phyloP scores from a whole-genome alignment of 2,329 filamentous ascomycete species.

The Fusarium redolens region DNA sequence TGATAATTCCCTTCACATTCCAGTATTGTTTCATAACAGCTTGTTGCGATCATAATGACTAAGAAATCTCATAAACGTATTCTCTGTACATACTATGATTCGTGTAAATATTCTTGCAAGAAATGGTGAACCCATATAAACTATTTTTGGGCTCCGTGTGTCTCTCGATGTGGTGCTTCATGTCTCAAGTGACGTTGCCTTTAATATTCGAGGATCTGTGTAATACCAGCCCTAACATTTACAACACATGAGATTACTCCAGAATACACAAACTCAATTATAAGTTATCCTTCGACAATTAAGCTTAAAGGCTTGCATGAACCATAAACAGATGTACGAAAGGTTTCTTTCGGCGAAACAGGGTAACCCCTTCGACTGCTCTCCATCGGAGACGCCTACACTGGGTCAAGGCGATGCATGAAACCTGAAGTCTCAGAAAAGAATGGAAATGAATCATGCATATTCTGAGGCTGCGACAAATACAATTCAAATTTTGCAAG shows the following conservation, averaged over 20 bases:
- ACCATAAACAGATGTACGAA: too few species aligned
- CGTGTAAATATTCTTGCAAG: background rate
- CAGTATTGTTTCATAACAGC: conserved; percentile 1
- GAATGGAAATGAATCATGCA: conserved; percentile 11
- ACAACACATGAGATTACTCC: background rate
- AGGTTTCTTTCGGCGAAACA: background rate
- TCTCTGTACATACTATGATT: background rate
- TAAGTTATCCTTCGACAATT: background rate
- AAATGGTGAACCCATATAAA: background rate
- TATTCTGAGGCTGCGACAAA: background rate
- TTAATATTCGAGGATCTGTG: background rate
- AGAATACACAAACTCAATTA: too few species aligned
- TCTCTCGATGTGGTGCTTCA: background rate
- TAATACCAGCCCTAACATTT: background rate
- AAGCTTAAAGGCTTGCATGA: background rate
- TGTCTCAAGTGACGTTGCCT: background rate
- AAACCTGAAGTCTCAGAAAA: background rate
- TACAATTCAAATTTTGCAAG: background rate
- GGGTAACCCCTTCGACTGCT: background rate
- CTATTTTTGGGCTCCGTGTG: background rate
- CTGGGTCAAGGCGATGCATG: background rate
- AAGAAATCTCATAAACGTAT: background rate
- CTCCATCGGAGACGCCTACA: background rate
- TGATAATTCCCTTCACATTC: background rate
- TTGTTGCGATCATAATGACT: background rate